Base-by-base conservation (phyloP, 192 early-diverging fungal species). In the Mortierella antarctica region DNA sequence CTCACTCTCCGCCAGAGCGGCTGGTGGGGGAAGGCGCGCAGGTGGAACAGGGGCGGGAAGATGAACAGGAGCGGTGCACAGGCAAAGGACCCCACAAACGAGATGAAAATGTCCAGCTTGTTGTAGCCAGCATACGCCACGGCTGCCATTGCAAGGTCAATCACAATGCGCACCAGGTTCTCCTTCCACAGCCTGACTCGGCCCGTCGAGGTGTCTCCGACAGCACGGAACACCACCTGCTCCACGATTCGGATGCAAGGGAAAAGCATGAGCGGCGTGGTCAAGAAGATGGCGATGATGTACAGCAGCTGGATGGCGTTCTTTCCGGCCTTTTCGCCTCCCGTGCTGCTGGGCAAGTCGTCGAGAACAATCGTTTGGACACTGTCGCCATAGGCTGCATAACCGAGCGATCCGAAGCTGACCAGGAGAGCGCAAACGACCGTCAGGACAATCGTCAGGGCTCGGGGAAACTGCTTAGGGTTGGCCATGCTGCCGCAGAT, bases 241-340 rank as follows among this genome's bases (percentile, higher is more conserved):
- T 98, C 95, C 40, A 94, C 88, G 65, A 98, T 98, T 42, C 94
- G 92, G 66, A 96, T 95, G 31, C 93, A 90, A 7, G 96, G 96
- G 83, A 96, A 98, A 56, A 96, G 83, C 60, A 89, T 91, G 57
- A 98, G 70, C 5, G 95, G 95, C 41, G 94, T 95, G 18, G 95
- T 95, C 58, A 96, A 84, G 72, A 95, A 90, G 61, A 98, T 95
- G 41, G 96, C 96, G 55, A 97, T 82, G 45, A 92, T 89, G 83
- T 98, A 97, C 14, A 96, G 74, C 73, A 95, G 73, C 84, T 96
- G 95, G 68, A 97, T 86, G 48, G 85, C 84, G 63, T 85, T 86
- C 7, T 92, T 90, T 51, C 88, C 91, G 45, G 89, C 87, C 48
- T 72, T 71, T 49, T 80, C 77, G 10, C 77, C 77, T 10, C 65